A percentile compares a stretch with the other conserved stretches of the same genome.
These are phyloP conservation scores for Sarocladium kiliense DNA, from an alignment of 2,329 filamentous ascomycete species.

Conservation along the genomic window DNA sequence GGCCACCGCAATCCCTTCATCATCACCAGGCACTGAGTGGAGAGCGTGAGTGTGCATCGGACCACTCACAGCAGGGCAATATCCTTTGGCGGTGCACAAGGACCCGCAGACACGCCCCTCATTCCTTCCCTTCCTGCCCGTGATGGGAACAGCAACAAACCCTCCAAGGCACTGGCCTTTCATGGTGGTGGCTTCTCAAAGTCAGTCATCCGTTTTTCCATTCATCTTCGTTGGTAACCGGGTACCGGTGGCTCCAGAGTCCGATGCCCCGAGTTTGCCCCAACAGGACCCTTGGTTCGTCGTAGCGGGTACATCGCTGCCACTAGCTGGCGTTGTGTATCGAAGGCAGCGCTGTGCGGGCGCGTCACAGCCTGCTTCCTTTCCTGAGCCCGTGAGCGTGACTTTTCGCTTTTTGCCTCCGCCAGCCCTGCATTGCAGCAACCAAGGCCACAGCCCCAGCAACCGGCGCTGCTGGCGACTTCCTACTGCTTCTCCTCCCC, in stretches of 20 bases:
- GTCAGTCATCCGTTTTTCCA: neutral
- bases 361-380: neutral
- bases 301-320: neutral
- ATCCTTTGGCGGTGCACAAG: neutral
- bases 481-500: neutral
- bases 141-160: neutral
- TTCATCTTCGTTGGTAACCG: neutral
- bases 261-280: neutral
- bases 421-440: neutral
- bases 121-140: neutral
- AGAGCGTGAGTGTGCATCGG: neutral
- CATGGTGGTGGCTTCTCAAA: neutral
- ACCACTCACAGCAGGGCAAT: neutral
- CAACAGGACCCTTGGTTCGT: slow-evolving; percentile 6
- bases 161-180: neutral
- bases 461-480: neutral
- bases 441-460: neutral
- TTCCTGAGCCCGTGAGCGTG: neutral
- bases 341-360: neutral
- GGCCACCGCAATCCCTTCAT: slow-evolving; percentile 2
- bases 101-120: neutral
- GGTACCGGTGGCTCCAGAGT: neutral
- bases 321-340: neutral
- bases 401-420: neutral
- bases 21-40: slow-evolving; percentile 7